Base-by-base conservation (phyloP, 2,329 filamentous ascomycete species). In the Shiraia bambusicola region DNA sequence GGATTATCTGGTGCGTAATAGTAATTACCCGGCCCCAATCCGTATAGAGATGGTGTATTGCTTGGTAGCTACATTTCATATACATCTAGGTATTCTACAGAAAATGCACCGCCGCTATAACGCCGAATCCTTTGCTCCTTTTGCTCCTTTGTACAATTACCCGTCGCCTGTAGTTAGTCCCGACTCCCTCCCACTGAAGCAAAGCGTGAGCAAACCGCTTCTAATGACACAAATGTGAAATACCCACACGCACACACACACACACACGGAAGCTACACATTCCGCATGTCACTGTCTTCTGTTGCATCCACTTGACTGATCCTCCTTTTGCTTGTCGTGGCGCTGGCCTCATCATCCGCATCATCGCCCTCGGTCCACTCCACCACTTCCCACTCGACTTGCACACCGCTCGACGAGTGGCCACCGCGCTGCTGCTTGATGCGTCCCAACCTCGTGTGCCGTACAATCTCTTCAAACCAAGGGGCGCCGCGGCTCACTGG, bases 381-480 rank as follows among this genome's bases (percentile, higher is more conserved):
- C 28, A 84, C 76, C 50, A 95, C 78, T 69, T 95, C 89, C 87
- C 88, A 95, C 61, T 93, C 85, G 9, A 93, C 78, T 31, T 74
- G 80, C 27, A 83, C 79, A 19, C 73, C 76, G 12, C 84, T 84
- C 61, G 88, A 82, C n/a, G 76, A 70, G 17, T 81, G 78, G 42
- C 78, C 78, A 12, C 81, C 80, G 45, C 75, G 76, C 59, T 77
- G 78, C 53, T 80, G 80, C 63, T 81, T 82, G 66, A 86, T 75
- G 36, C 77, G 82, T 2, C 87, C 87, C 29, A 95, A 71, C 28
- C 76, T 76, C 52, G 87, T 91, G 39, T 88, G 84, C 58, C 87
- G 80, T 2, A 94, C 79, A 75, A 95, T 78, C 50, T 81, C 80
- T 56, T 95, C 88, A 54, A 95, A 92, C 88, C 89, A 95, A 0